Base-by-base conservation (phyloP, 441 rosid genomes). In the Euphorbia schlechtendalii region DNA sequence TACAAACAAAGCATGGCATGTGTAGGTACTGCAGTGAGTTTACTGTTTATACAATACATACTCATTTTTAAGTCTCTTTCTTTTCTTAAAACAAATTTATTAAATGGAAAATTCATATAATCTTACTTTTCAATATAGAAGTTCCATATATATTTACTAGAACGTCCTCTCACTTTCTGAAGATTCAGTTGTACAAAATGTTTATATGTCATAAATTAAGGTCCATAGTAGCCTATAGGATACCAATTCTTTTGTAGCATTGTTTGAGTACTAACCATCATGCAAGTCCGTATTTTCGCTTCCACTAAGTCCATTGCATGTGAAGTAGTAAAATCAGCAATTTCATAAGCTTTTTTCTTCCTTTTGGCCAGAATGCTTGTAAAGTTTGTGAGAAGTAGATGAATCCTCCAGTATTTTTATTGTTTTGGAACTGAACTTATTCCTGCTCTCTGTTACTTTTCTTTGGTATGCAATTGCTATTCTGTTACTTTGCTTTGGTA, bases 391-490 rank as follows among this genome's bases (percentile, higher is more conserved):
- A 53, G 22, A 36, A 68, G 38, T 11, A 36, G 9, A 15, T 15
- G 34, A 52, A 28, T 68, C 25, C 4, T 57, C 6, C 5, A 21
- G 12, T 54, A 36, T 55, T 21, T 15, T 56, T 20, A n/a, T 49
- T 52, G 13, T 20, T 53, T 60, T 55, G 12, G 51, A 36, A 46
- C n/a, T 13, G 46, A 30, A 60, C 49, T 64, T 58, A 18, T 55
- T 28, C 68, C 57, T 66, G 60, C 56, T 56, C 28, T 63, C n/a
- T 32, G 57, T 32, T 20, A 59, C 52, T 21, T 63, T 56, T 56
- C 56, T 25, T 45, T 67, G 41, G 22, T 20, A 2, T 56, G 21
- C 60, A 63, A 32, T 43, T 56, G 34, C 56, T 66, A 32, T 69
- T 10, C n/a, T n/a, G n/a, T n/a, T n/a, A n/a, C n/a, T n/a, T n/a